Percentiles rank a stretch among this genome's conserved stretches.
Conservation (phyloP, 371 early-diverging fungal genomes). For the Rhizopus sp. region DNA sequence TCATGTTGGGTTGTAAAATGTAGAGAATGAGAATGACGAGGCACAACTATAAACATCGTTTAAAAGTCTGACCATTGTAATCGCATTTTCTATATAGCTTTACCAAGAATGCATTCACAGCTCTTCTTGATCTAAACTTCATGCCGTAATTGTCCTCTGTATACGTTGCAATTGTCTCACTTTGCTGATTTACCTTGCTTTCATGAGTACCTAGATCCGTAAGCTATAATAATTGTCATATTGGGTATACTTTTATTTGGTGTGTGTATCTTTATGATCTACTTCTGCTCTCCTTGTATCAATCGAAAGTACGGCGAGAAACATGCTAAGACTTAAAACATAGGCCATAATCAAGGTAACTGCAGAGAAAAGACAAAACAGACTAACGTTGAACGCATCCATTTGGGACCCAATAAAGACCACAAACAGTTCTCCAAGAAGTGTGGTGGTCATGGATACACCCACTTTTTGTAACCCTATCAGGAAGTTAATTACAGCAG, state of each 20-base stretch:
- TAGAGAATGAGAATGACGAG: too few relatives aligned
- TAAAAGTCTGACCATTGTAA: too few relatives aligned
- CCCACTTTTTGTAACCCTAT: slow-evolving; percentile 64
- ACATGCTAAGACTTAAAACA: slow-evolving; percentile 71
- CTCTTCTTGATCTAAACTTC: slow-evolving; percentile 34
- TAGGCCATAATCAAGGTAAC: slow-evolving; percentile 71
- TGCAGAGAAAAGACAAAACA: slow-evolving; percentile 71
- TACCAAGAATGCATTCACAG: slow-evolving; percentile 33
- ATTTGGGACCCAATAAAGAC: slow-evolving; percentile 58
- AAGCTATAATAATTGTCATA: slow-evolving; percentile 1
- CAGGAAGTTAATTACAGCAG: slow-evolving; percentile 47
- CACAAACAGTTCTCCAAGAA: slow-evolving; percentile 58
- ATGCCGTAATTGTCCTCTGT: neutral
- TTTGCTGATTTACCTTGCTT: too few relatives aligned
- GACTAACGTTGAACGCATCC: slow-evolving; percentile 60
- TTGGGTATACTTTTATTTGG: neutral
- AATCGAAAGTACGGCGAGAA: slow-evolving; percentile 69
- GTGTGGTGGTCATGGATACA: slow-evolving; percentile 57
- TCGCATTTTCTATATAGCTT: neutral
- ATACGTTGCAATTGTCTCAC: too few relatives aligned
- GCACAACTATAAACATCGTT: too few relatives aligned
- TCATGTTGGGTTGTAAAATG: too few relatives aligned
- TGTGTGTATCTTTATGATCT: neutral
- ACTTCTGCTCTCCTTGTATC: slow-evolving; percentile 75
- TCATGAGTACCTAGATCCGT: neutral